Conservation (phyloP, 2,329 filamentous ascomycete species). For the Monilinia laxa region DNA sequence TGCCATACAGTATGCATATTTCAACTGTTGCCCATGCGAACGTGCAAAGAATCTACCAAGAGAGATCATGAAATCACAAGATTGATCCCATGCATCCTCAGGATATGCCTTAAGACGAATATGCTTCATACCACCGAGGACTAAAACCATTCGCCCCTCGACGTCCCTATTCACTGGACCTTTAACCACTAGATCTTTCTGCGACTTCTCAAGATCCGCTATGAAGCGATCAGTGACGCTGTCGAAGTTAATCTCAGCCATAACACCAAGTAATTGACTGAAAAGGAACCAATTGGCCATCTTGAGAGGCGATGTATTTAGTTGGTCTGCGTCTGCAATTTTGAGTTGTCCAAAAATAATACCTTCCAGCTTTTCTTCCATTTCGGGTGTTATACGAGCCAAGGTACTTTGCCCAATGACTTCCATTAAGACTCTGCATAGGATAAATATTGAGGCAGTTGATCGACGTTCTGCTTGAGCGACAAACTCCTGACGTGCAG, state of each 20-base stretch:
- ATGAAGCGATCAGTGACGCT: slow-evolving; percentile 82
- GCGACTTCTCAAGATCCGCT: slow-evolving; percentile 72
- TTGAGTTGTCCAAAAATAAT: slow-evolving; percentile 97
- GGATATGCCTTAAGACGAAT: slow-evolving; percentile 73
- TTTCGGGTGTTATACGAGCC: slow-evolving; percentile 78
- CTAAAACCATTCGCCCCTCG: slow-evolving; percentile 81
- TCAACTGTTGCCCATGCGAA: slow-evolving; percentile 84
- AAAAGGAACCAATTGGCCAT: slow-evolving; percentile 97
- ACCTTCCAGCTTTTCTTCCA: slow-evolving; percentile 89
- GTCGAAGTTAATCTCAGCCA: slow-evolving; percentile 89
- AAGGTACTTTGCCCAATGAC: slow-evolving; percentile 89
- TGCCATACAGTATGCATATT: slow-evolving; percentile 91
- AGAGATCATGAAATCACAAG: slow-evolving; percentile 83
- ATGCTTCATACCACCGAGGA: slow-evolving; percentile 90
- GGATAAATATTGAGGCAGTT: slow-evolving; percentile 91
- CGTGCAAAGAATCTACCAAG: slow-evolving; percentile 80
- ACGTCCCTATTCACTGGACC: slow-evolving; percentile 64
- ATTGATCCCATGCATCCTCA: slow-evolving; percentile 75
- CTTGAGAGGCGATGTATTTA: slow-evolving; percentile 74
- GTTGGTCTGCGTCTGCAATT: slow-evolving; percentile 78
- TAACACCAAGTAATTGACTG: slow-evolving; percentile 86
- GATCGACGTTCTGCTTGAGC: slow-evolving; percentile 83
- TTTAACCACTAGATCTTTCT: slow-evolving; percentile 73
- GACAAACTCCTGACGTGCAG: slow-evolving; percentile 65
- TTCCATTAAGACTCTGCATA: slow-evolving; percentile 90